Evolutionary conservation across 2,329 filamentous ascomycete genomes (phyloP).

Genomic region (Lecanicillium sp.): DNA sequence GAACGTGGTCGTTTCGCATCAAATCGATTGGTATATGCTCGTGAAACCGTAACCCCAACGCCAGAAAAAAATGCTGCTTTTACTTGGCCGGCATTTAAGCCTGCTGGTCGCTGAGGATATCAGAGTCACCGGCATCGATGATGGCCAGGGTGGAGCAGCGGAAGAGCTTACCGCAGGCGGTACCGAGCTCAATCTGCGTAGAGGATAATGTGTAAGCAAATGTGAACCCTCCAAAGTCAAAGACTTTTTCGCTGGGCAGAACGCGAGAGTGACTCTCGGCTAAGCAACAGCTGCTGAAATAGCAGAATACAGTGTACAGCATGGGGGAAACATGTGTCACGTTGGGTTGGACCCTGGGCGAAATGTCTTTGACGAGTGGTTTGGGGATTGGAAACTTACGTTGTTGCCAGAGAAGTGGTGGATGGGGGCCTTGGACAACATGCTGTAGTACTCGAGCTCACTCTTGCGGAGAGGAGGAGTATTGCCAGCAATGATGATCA

Average conservation of each 20-base stretch:
- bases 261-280: constrained; percentile 24
- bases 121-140: constrained; percentile 94
- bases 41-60: constrained; percentile 35
- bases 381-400: constrained; percentile 58
- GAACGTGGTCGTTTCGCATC: constrained; percentile 19
- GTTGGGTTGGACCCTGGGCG: constrained; percentile 6
- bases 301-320: constrained; percentile 6
- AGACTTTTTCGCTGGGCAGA: constrained; percentile 89
- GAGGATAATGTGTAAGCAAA: constrained; percentile 45
- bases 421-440: constrained; percentile 88
- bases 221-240: constrained; percentile 81
- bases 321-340: constrained; percentile 8
- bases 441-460: constrained; percentile 92
- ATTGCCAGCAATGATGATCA: constrained; percentile 90
- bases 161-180: constrained; percentile 98
- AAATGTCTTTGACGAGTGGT: constrained; percentile 16
- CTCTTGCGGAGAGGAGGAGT: constrained; percentile 96
- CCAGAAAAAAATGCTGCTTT: constrained; percentile 22
- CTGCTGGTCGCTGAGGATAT: constrained; percentile 79
- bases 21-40: constrained; percentile 30
- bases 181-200: constrained; percentile 92
- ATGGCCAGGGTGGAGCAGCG: constrained; percentile 95
- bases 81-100: constrained; percentile 36
- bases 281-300: constrained; percentile 1
- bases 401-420: constrained; percentile 99